Conservation (phyloP, 2,329 filamentous ascomycete genomes). For the Taxawa tesnikishii region DNA sequence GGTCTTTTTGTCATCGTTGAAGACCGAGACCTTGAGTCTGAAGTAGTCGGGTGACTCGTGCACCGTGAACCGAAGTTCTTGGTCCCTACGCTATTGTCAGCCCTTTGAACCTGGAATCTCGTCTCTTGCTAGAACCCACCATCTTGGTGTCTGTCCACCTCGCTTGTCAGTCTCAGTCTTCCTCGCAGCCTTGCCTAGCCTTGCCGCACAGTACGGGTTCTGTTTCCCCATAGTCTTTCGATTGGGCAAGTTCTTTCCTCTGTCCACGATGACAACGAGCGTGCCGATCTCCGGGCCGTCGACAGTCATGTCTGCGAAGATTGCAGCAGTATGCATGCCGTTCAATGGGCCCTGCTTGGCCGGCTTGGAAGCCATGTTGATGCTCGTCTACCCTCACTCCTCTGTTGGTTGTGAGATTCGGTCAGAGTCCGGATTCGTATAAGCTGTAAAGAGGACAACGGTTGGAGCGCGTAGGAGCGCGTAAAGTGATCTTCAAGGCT, state of each 20-base stretch:
- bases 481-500: too few species aligned
- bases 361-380: slow-evolving; percentile 23
- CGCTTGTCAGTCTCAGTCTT: slow-evolving; percentile 91
- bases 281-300: slow-evolving; percentile 92
- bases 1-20: slow-evolving; percentile 97
- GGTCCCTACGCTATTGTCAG: slow-evolving; percentile 81
- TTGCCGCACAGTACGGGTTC: slow-evolving; percentile 89
- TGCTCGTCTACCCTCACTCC: too few species aligned
- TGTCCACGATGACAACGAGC: slow-evolving; percentile 80
- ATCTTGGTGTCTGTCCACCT: slow-evolving; percentile 89
- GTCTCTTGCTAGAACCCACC: slow-evolving; percentile 45
- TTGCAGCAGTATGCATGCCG: slow-evolving; percentile 65
- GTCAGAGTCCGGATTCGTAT: too few species aligned
- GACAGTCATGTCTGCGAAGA: slow-evolving; percentile 85
- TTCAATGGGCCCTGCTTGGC: slow-evolving; percentile 14
- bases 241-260: slow-evolving; percentile 94
- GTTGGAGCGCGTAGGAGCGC: too few species aligned
- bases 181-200: slow-evolving; percentile 91
- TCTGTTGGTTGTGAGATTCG: too few species aligned
- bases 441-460: too few species aligned
- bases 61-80: slow-evolving; percentile 89
- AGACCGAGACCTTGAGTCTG: slow-evolving; percentile 87
- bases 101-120: too few species aligned
- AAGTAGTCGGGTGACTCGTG: slow-evolving; percentile 96
- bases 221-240: slow-evolving; percentile 96